Conservation (phyloP, 345 rosid species). For the Ricinus communis region DNA sequence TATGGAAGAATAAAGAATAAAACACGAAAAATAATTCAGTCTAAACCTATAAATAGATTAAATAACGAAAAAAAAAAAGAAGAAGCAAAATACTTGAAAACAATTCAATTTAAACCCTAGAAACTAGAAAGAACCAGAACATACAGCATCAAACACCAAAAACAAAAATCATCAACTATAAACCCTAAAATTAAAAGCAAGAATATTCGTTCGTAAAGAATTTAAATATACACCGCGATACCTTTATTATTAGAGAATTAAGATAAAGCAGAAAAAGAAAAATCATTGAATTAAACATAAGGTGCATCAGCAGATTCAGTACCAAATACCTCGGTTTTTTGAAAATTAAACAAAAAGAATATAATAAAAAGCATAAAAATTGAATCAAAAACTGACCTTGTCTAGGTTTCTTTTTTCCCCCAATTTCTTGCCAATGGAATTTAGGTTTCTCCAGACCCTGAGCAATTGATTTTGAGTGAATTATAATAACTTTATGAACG, state of each 20-base stretch:
- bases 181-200: background rate
- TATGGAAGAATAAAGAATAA: background rate
- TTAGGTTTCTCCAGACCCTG: background rate
- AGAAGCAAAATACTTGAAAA: background rate
- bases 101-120: background rate
- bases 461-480: background rate
- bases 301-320: background rate
- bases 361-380: background rate
- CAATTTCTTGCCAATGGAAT: background rate
- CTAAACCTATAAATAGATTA: background rate
- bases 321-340: background rate
- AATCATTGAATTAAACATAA: background rate
- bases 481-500: background rate
- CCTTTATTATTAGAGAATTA: no score
- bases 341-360: background rate
- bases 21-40: background rate
- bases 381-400: background rate
- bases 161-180: background rate
- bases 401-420: background rate
- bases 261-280: no score
- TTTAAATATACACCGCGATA: no score
- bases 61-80: background rate
- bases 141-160: background rate
- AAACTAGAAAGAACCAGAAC: background rate
- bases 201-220: no score